Conservation (phyloP, 2,329 filamentous ascomycete genomes). For the Pseudogymnoascus sp. region DNA sequence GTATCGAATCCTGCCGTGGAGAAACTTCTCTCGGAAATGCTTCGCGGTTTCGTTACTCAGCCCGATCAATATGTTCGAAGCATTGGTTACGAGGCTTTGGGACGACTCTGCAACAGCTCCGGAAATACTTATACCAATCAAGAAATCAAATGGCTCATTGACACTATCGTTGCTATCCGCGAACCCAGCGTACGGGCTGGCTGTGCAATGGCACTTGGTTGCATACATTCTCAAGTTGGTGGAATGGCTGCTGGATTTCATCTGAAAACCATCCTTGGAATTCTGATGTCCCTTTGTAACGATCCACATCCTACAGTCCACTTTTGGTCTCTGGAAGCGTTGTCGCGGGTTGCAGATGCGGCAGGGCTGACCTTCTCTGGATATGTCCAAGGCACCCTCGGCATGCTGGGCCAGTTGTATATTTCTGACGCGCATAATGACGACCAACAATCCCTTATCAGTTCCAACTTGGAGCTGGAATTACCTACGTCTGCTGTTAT, state of each 20-base stretch:
- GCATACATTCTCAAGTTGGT: slow-evolving; percentile 89
- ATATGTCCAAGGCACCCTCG: slow-evolving; percentile 83
- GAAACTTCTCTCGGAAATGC: slow-evolving; percentile 71
- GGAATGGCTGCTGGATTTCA: slow-evolving; percentile 97
- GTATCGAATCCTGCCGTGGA: slow-evolving; percentile 69
- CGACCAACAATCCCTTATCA: slow-evolving; percentile 69
- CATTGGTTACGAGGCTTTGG: slow-evolving; percentile 77
- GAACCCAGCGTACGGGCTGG: slow-evolving; percentile 90
- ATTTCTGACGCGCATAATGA: slow-evolving; percentile 85
- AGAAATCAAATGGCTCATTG: slow-evolving; percentile 85
- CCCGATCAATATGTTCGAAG: slow-evolving; percentile 79
- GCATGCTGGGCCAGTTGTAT: slow-evolving; percentile 90
- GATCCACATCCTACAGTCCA: slow-evolving; percentile 93
- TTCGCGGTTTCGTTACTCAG: slow-evolving; percentile 66
- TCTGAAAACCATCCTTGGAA: slow-evolving; percentile 92
- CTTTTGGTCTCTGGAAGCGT: slow-evolving; percentile 88
- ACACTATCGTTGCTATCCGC: slow-evolving; percentile 87
- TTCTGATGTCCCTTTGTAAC: slow-evolving; percentile 94
- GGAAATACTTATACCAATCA: slow-evolving; percentile 83
- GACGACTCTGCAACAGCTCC: slow-evolving; percentile 66
- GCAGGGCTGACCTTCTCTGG: slow-evolving; percentile 86
- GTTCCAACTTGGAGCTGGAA: slow-evolving; percentile 85
- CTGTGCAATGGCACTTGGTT: slow-evolving; percentile 86
- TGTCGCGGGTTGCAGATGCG: slow-evolving; percentile 81
- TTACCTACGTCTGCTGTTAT: slow-evolving; percentile 75